These are phyloP conservation scores for Isabelozyma gotoi DNA, from an alignment of 805 yeast species.

Conservation along the genomic window DNA sequence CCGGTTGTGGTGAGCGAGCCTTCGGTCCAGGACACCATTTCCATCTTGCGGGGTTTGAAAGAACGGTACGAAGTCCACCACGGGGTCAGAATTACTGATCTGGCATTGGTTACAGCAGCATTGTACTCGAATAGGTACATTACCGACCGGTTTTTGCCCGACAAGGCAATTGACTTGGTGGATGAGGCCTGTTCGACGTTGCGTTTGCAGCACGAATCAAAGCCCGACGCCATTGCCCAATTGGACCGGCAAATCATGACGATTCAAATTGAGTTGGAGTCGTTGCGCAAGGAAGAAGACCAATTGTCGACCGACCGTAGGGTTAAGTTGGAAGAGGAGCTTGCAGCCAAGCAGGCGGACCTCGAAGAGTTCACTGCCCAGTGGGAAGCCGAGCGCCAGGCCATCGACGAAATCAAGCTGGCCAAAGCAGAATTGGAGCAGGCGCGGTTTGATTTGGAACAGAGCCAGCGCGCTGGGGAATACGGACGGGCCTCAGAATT, in stretches of 20 bases:
- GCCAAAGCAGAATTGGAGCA: slow-evolving; percentile 83
- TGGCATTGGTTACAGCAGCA: slow-evolving; percentile 93
- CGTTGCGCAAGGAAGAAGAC: slow-evolving; percentile 90
- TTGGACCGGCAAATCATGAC: slow-evolving; percentile 90
- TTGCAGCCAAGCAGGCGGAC: slow-evolving; percentile 63
- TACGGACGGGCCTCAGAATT: slow-evolving; percentile 87
- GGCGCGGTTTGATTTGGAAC: slow-evolving; percentile 80
- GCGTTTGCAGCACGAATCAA: slow-evolving; percentile 92
- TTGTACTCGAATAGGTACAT: slow-evolving; percentile 86
- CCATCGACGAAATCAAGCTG: slow-evolving; percentile 72
- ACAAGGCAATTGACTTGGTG: slow-evolving; percentile 93
- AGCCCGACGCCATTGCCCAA: slow-evolving; percentile 90
- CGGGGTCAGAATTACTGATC: slow-evolving; percentile 91
- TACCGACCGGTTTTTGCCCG: slow-evolving; percentile 89
- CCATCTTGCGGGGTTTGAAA: slow-evolving; percentile 88
- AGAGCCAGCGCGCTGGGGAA: slow-evolving; percentile 79
- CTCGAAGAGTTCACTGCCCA: slow-evolving; percentile 68
- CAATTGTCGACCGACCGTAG: slow-evolving; percentile 77
- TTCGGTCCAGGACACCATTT: slow-evolving; percentile 83
- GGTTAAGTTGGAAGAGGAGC: slow-evolving; percentile 66
- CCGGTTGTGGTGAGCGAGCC: slow-evolving; percentile 88
- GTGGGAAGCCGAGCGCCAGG: slow-evolving; percentile 83
- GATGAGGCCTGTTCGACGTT: slow-evolving; percentile 97
- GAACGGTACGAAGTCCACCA: slow-evolving; percentile 96
- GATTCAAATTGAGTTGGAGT: slow-evolving; percentile 91